Conservation (phyloP, 75 land plant species). For the Pseudotsuga menziesii region DNA sequence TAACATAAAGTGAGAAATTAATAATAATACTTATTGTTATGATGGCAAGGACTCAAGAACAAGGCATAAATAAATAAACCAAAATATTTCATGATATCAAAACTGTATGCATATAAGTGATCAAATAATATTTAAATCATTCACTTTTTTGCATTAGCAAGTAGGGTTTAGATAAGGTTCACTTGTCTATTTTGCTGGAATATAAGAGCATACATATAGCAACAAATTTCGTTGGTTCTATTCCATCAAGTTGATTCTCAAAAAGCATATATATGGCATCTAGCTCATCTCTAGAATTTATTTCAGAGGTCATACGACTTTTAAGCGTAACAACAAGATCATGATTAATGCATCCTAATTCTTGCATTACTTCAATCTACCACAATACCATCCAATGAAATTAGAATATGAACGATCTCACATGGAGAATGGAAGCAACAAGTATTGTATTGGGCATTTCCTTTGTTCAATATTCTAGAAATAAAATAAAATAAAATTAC, state of each 20-base stretch:
- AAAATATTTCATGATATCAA: background rate
- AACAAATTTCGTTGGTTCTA: conserved; percentile 92
- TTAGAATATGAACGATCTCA: background rate
- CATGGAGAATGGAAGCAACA: background rate
- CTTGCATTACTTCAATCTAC: conserved; percentile 92
- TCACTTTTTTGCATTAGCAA: conserved; percentile 74
- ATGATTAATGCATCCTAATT: conserved; percentile 79
- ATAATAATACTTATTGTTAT: background rate
- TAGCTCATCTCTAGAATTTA: conserved; percentile 98
- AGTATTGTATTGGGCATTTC: background rate
- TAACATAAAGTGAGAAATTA: no score
- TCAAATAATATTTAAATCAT: background rate
- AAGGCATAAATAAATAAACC: background rate
- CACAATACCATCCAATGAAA: background rate
- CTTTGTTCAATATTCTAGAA: background rate
- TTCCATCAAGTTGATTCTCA: conserved; percentile 88
- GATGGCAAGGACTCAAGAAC: background rate
- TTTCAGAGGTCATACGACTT: conserved; percentile 98
- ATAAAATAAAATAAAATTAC: background rate
- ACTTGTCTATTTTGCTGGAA: conserved; percentile 95
- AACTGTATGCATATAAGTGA: background rate
- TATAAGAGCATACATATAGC: conserved; percentile 94
- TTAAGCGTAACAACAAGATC: conserved; percentile 95
- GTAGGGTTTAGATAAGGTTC: conserved; percentile 75
- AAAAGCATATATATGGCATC: conserved; percentile 96